Conservation (phyloP, 2,329 filamentous ascomycete species). For the Biscogniauxia marginata region DNA sequence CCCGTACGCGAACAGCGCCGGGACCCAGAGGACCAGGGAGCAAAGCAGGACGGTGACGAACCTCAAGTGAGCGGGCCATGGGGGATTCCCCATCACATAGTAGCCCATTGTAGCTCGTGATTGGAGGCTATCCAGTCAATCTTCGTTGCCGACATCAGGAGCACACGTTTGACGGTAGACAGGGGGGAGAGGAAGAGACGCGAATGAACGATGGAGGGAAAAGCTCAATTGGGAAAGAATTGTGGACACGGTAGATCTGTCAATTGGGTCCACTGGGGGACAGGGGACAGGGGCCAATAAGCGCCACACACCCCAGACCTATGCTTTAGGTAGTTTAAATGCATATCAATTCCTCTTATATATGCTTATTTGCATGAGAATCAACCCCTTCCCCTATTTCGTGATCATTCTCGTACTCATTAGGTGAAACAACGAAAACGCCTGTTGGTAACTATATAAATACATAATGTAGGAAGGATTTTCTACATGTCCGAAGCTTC, state of each 20-base stretch:
- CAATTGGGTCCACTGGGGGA: background rate
- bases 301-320: no score
- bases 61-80: no score
- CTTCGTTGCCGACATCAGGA: background rate
- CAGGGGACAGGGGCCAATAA: no score
- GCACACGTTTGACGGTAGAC: background rate
- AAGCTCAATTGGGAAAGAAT: background rate
- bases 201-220: background rate
- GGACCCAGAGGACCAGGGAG: conserved; percentile 23
- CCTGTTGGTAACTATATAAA: no score
- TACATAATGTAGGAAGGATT: no score
- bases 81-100: background rate
- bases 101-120: background rate
- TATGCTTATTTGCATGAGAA: no score
- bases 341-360: no score
- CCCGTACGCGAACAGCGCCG: conserved; percentile 37
- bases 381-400: no score
- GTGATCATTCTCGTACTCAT: no score
- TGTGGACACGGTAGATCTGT: background rate
- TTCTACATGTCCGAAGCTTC: no score
- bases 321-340: no score
- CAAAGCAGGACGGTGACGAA: conserved; percentile 16
- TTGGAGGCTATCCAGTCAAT: background rate
- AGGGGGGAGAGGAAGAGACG: background rate
- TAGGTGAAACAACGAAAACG: no score